A percentile compares a stretch with the other conserved stretches of the same genome.
Evolutionary conservation across 2,329 filamentous ascomycete genomes (phyloP).

Genomic region (Fusarium sororula): DNA sequence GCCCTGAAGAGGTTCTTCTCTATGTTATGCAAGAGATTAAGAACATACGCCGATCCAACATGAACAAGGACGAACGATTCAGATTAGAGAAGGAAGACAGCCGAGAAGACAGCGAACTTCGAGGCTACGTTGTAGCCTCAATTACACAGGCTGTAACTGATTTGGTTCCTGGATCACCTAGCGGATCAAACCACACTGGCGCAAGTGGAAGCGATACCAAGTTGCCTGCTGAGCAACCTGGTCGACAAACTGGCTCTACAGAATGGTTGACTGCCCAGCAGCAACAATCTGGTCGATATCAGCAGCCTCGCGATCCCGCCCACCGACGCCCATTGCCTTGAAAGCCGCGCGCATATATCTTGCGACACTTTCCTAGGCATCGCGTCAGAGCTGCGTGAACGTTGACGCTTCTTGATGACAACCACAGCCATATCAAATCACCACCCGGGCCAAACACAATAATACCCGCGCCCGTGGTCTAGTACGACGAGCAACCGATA

Average conservation of each 20-base stretch:
- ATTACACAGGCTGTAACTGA: slow-evolving; percentile 78
- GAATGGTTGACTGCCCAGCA: slow-evolving; percentile 62
- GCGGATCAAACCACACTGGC: slow-evolving; percentile 34
- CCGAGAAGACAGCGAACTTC: slow-evolving; percentile 78
- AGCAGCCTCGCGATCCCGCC: slow-evolving; percentile 58
- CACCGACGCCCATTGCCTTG: slow-evolving; percentile 51
- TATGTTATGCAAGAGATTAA: slow-evolving; percentile 95
- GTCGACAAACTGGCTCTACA: slow-evolving; percentile 58
- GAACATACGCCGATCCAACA: slow-evolving; percentile 80
- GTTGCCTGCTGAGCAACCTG: slow-evolving; percentile 67
- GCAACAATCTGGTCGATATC: slow-evolving; percentile 53
- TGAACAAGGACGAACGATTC: slow-evolving; percentile 87
- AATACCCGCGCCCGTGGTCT: slow-evolving; percentile 24
- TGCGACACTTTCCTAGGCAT: slow-evolving; percentile 23
- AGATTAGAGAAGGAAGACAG: slow-evolving; percentile 82
- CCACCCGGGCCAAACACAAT: slow-evolving; percentile 1
- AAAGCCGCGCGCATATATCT: slow-evolving; percentile 29
- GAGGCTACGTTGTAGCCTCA: slow-evolving; percentile 76
- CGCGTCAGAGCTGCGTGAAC: slow-evolving; percentile 4
- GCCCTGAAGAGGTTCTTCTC: slow-evolving; percentile 87
- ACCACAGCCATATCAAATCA: not conserved
- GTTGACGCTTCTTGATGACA: slow-evolving; percentile 1
- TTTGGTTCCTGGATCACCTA: slow-evolving; percentile 62
- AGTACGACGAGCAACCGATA: slow-evolving; percentile 30
- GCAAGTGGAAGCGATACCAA: slow-evolving; percentile 64